Evolutionary conservation across 1,139 yeast species (phyloP), one percentile per base, ranked within the genome.

Genomic region (Protomyces gravidus): DNA sequence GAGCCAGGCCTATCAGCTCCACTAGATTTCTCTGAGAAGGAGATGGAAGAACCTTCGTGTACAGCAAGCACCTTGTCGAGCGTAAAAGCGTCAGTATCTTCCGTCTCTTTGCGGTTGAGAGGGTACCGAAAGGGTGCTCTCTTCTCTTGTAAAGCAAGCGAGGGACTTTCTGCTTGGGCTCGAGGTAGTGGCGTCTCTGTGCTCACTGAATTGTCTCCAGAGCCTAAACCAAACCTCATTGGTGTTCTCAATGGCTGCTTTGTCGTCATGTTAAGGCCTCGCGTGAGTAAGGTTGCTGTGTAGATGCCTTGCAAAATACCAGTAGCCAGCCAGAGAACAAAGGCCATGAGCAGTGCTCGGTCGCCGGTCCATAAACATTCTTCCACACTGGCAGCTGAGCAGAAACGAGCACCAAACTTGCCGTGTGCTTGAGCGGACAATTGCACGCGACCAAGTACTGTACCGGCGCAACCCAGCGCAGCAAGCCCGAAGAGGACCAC

Each of bases 281-380:
- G 25, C 4, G 36, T 46, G 21, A 45, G 21, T 23, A 6, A 52
- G 17, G 32, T 27, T 2, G 42, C 32, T 3, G 57, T 32, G 45
- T 27, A 52, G 33, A 19, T 32, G 23, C 46, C 26, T 25, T 53
- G 58, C 40, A 45, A 4, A n/a, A 53, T 17, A 23, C 47, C 46
- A 5, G 46, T 36, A n/a, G 46, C 27, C 17, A 53, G 13, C 51
- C 58, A 53, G 13, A 53, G 39, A 5, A 53, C 19, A 19, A 46
- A 53, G 15, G 17, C 52, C 9, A 27, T 28, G 28, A 48, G n/a
- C 9, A 30, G 15, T 5, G 52, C 52, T 6, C 52, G 27, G 5
- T 32, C 45, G 1, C 42, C 42, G n/a, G 52, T 11, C 52, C 52
- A 48, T 1, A 19, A 27, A 13, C 45, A 45, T n/a, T 25, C 9